Base-by-base conservation (phyloP, 345 rosid genomes). In the Erysimum cheiranthoides region DNA sequence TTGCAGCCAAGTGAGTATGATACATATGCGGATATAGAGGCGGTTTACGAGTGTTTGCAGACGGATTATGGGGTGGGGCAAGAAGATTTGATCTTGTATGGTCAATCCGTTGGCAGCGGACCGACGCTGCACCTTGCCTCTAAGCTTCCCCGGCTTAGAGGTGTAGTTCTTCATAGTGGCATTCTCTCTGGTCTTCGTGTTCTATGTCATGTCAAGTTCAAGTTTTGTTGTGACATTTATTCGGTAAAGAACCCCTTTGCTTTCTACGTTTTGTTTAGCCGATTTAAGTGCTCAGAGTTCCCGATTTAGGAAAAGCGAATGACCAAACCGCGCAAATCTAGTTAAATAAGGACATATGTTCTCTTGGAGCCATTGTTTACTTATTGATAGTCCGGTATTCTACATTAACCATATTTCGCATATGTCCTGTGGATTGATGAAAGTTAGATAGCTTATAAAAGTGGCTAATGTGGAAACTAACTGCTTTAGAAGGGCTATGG, bases 171-270 rank as follows among this genome's bases (percentile, higher is more conserved):
- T 75, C 99, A 96, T 53, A 96, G 99, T 14, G 97, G 93, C 80
- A 96, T 96, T 73, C 98, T 96, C 78, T 96, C 99, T 52, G 99
- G 99, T 65, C 98, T 96, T 57, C 98, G 99, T 9, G 99, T 96
- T 67, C 88, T 96, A 61, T 96, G 99, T 82, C 99, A 96, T 66
- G 97, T 89, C 53, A 96, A 88, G 60, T 93, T 86, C 82, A 61
- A 87, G 35, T 93, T 84, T 78, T 96, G 99, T 76, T 89, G 88
- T 13, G 99, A 96, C 83, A 96, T 96, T 30, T 93, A 93, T 73
- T 80, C 82, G 94, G 99, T 89, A 78, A 52, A 54, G 3, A 50
- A 60, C 61, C 14, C 38, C 1, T 60, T 63, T 4, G 7, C 47
- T 31, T 35, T 34, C n/a, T 0, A 10, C 30, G 16, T 13, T 34